Conservation (phyloP, 2,329 filamentous ascomycete species). For the Pseudocercospora fuligena region DNA sequence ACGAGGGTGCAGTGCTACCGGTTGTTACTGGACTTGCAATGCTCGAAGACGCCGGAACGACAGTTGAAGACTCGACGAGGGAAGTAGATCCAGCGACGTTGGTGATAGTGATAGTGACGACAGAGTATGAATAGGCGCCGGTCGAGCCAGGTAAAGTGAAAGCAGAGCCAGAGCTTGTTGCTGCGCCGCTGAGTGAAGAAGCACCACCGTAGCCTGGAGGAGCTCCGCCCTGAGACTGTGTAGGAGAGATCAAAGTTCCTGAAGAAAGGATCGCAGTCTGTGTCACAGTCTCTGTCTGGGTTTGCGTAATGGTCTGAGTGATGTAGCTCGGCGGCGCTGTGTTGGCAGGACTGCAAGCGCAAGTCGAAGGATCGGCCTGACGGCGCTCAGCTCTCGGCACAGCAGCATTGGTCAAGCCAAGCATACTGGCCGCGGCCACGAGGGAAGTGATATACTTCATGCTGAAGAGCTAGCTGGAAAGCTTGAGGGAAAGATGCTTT, state of each 20-base stretch:
- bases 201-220: slow-evolving; percentile 24
- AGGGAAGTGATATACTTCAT: slow-evolving; percentile 46
- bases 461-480: slow-evolving; percentile 24
- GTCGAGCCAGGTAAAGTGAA: slow-evolving; percentile 25
- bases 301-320: slow-evolving; percentile 30
- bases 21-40: neutral
- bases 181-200: slow-evolving; percentile 11
- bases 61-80: slow-evolving; percentile 11
- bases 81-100: slow-evolving; percentile 15
- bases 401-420: slow-evolving; percentile 50
- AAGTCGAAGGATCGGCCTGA: slow-evolving; percentile 44
- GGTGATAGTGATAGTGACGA: slow-evolving; percentile 28
- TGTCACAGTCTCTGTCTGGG: slow-evolving; percentile 23
- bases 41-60: slow-evolving; percentile 20
- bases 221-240: slow-evolving; percentile 13
- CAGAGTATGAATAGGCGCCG: slow-evolving; percentile 24
- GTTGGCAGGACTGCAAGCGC: slow-evolving; percentile 20
- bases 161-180: slow-evolving; percentile 15
- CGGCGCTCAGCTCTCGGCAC: slow-evolving; percentile 53
- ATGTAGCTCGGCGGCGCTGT: slow-evolving; percentile 20
- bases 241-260: slow-evolving; percentile 23
- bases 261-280: slow-evolving; percentile 4
- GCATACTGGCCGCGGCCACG: slow-evolving; percentile 51
- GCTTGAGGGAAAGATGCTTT: slow-evolving; percentile 16
- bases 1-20: slow-evolving; percentile 16